Evolutionary conservation across 305 asterid species (phyloP).

Genomic region (Fraxinus velutina): DNA sequence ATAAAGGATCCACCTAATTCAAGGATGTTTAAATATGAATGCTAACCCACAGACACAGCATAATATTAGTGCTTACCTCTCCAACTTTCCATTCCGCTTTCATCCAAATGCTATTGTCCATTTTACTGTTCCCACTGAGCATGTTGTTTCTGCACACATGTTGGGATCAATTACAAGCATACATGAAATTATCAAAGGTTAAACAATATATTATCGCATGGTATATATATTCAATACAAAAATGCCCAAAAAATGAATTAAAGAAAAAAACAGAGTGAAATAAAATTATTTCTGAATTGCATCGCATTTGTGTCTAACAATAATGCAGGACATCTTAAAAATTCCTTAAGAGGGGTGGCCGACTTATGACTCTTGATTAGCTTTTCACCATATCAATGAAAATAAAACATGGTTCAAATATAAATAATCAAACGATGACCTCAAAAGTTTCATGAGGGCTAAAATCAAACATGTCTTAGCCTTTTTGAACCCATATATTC

Average conservation of each 20-base stretch:
- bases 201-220: neutral
- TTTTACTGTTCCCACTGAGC: constrained; percentile 30
- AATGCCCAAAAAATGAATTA: neutral
- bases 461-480: neutral
- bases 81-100: constrained; percentile 68
- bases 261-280: neutral
- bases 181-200: neutral
- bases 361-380: neutral
- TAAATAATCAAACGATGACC: neutral
- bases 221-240: neutral
- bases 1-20: neutral
- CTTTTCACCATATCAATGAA: neutral
- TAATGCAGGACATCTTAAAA: neutral
- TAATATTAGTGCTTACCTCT: constrained; percentile 48
- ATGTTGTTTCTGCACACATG: constrained; percentile 37
- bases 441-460: neutral
- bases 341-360: neutral
- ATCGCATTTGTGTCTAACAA: neutral
- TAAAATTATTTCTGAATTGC: neutral
- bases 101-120: constrained; percentile 61
- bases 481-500: neutral
- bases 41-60: neutral
- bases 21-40: neutral
- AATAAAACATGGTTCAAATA: neutral
- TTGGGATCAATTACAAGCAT: constrained; percentile 9